Conservation (phyloP, 225 moss, liverwort and hornwort genomes). For the Pleurozium schreberi region DNA sequence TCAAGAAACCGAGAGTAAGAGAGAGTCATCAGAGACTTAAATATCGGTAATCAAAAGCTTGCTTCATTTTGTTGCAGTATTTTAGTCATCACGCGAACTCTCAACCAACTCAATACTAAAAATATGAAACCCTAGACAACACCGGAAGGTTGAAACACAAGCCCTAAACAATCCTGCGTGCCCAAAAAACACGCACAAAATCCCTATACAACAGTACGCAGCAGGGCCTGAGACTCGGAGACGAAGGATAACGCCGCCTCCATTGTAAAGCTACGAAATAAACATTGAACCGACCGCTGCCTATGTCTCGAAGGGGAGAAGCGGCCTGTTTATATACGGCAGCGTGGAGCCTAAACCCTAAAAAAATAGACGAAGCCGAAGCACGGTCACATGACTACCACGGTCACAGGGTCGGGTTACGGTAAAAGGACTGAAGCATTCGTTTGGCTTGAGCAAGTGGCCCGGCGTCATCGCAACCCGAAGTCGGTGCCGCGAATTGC, state of each 20-base stretch:
- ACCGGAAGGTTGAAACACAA: background rate
- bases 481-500: background rate
- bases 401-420: background rate
- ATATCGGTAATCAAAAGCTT: slow-evolving; percentile 17
- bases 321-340: background rate
- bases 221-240: no score
- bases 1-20: background rate
- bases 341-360: background rate
- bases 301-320: accelerated
- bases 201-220: no score
- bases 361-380: background rate
- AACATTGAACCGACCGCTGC: accelerated
- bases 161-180: no score
- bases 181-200: background rate
- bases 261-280: accelerated
- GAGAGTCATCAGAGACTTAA: slow-evolving; percentile 30
- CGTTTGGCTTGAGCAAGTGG: background rate
- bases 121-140: background rate
- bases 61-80: slow-evolving; percentile 38
- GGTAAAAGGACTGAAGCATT: background rate
- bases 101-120: background rate
- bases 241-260: accelerated
- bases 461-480: background rate
- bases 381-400: background rate
- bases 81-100: slow-evolving; percentile 23